A percentile compares a stretch with the other conserved stretches of the same genome.
These are phyloP conservation scores for Monilinia vaccinii-corymbosi DNA, from an alignment of 2,329 filamentous ascomycete species.

Conservation along the genomic window DNA sequence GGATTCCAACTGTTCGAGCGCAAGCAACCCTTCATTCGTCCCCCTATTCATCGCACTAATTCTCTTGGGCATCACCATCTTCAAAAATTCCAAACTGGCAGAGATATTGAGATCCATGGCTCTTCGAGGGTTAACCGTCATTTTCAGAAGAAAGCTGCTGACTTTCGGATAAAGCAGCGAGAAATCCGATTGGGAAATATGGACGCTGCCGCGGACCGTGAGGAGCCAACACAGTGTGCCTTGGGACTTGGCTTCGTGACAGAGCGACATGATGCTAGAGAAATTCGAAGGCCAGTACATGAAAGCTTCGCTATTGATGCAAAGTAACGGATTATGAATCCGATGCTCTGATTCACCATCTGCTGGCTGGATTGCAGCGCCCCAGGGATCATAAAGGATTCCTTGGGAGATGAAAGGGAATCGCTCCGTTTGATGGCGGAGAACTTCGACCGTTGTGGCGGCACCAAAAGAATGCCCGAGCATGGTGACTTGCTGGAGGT, in stretches of 20 bases:
- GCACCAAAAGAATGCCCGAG: constrained; percentile 61
- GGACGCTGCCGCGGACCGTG: constrained; percentile 50
- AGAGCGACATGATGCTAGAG: constrained; percentile 45
- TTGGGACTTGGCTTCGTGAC: constrained; percentile 43
- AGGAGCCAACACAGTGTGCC: constrained; percentile 41
- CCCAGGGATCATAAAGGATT: constrained; percentile 60
- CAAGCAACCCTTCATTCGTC: constrained; percentile 44
- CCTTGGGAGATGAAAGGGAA: constrained; percentile 53
- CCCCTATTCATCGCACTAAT: constrained; percentile 42
- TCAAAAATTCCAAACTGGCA: constrained; percentile 53
- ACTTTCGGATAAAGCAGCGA: constrained; percentile 52
- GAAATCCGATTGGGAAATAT: constrained; percentile 59
- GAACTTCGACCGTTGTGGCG: constrained; percentile 51
- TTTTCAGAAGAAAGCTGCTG: constrained; percentile 50
- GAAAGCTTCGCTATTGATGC: constrained; percentile 59
- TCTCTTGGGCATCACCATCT: constrained; percentile 39
- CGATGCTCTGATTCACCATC: constrained; percentile 36
- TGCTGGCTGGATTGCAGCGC: constrained; percentile 37
- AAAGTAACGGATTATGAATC: constrained; percentile 46
- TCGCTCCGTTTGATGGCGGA: constrained; percentile 40
- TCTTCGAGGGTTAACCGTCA: constrained; percentile 51
- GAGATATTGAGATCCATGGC: constrained; percentile 56
- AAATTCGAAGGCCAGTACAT: constrained; percentile 62
- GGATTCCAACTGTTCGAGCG: constrained; percentile 33
- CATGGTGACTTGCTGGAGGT: constrained; percentile 47